These are phyloP conservation scores for Cytospora paraplurivora DNA, from an alignment of 2,329 filamentous ascomycete genomes.

Conservation along the genomic window DNA sequence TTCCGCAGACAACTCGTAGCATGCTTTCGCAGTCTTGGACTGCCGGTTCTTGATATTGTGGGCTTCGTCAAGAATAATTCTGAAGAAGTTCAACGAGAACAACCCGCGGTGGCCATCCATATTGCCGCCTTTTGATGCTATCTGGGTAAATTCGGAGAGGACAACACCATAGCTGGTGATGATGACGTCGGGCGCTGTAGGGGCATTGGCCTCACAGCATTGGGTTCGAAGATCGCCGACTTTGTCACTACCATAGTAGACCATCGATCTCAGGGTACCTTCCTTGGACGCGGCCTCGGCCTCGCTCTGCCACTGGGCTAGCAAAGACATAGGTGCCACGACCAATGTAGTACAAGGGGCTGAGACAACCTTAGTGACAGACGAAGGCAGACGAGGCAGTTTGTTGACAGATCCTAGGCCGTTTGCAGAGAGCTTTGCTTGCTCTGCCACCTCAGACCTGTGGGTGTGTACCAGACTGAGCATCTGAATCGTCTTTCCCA, in stretches of 20 bases:
- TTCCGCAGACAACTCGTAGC: constrained; percentile 81
- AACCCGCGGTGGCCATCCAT: constrained; percentile 69
- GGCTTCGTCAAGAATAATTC: constrained; percentile 92
- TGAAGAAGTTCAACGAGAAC: constrained; percentile 93
- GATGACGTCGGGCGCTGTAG: constrained; percentile 81
- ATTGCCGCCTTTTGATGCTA: constrained; percentile 67
- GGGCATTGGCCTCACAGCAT: constrained; percentile 73
- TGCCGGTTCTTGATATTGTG: constrained; percentile 89
- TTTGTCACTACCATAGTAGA: constrained; percentile 94
- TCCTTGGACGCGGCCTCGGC: constrained; percentile 85
- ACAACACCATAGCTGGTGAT: constrained; percentile 95
- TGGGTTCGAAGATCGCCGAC: constrained; percentile 73
- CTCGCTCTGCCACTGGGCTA: constrained; percentile 98
- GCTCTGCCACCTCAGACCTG: constrained; percentile 56
- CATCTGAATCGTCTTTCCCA: constrained; percentile 99
- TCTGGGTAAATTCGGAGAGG: constrained; percentile 82
- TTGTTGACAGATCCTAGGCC: constrained; percentile 54
- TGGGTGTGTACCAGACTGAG: constrained; percentile 89
- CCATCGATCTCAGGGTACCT: constrained; percentile 78
- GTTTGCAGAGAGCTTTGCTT: constrained; percentile 35
- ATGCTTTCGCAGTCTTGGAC: constrained; percentile 93
- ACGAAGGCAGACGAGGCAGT: constrained; percentile 63
- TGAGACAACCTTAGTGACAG: constrained; percentile 57
- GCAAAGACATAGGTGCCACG: constrained; percentile 92
- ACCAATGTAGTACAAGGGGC: constrained; percentile 92